Conservation (phyloP, 2,329 filamentous ascomycete species). For the Graphiopsis chlorocephala region DNA sequence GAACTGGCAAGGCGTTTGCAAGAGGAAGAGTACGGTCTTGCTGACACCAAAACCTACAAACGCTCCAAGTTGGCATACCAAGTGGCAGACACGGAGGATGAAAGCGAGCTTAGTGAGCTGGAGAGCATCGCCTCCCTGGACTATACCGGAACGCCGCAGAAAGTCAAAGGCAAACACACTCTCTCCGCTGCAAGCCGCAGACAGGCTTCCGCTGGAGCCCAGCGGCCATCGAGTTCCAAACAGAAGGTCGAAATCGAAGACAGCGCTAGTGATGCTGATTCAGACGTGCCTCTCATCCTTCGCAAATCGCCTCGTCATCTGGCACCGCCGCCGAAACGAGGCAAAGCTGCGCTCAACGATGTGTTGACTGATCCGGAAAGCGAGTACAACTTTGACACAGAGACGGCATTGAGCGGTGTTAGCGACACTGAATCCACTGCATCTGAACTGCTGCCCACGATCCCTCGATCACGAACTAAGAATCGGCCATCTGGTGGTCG, state of each 20-base stretch:
- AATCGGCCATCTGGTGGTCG: conserved; percentile 1
- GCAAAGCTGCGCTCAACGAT: neutral
- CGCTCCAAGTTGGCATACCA: conserved; percentile 24
- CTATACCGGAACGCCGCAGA: neutral
- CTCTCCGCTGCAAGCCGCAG: conserved; percentile 13
- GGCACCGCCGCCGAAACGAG: neutral
- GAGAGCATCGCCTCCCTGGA: conserved; percentile 26
- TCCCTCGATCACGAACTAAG: neutral
- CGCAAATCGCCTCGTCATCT: neutral
- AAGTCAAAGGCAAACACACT: conserved; percentile 21
- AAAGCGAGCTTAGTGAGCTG: conserved; percentile 32
- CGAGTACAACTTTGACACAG: neutral
- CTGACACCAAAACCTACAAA: conserved; percentile 24
- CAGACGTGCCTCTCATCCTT: conserved; percentile 27
- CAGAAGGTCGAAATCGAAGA: conserved; percentile 34
- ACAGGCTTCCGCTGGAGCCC: conserved; percentile 19
- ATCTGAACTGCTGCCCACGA: neutral
- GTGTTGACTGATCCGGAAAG: neutral
- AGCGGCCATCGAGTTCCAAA: conserved; percentile 29
- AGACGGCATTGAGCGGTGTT: neutral
- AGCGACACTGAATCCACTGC: neutral
- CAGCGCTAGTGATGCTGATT: conserved; percentile 38
- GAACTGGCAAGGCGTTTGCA: conserved; percentile 34
- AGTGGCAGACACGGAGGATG: conserved; percentile 32
- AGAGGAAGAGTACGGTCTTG: conserved; percentile 35